phyloP scores from a whole-genome alignment of 495 filamentous ascomycete genomes.

The Neurospora africana region DNA sequence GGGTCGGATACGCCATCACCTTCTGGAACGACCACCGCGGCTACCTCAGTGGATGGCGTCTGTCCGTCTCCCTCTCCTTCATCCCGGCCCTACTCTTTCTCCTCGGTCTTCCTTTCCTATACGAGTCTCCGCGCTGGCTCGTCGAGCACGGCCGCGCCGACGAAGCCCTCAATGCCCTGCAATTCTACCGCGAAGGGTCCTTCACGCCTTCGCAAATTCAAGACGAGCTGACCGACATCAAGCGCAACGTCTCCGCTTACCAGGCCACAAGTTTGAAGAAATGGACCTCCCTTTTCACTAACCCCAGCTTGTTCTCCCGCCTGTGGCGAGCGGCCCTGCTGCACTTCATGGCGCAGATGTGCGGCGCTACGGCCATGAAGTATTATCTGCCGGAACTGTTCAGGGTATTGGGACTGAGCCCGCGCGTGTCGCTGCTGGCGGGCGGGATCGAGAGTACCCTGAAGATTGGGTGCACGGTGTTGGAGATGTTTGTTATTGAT shows the following conservation, averaged over 20 bases:
- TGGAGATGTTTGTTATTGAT: slow-evolving; percentile 43
- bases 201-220: slow-evolving; percentile 25
- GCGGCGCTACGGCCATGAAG: slow-evolving; percentile 45
- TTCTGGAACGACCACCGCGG: slow-evolving; percentile 28
- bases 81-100: slow-evolving; percentile 36
- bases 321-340: slow-evolving; percentile 37
- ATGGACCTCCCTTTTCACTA: slow-evolving; percentile 30
- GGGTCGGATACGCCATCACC: slow-evolving; percentile 35
- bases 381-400: slow-evolving; percentile 44
- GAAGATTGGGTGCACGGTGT: slow-evolving; percentile 39
- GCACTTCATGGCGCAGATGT: slow-evolving; percentile 46
- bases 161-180: slow-evolving; percentile 25
- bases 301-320: slow-evolving; percentile 28
- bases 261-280: slow-evolving; percentile 12
- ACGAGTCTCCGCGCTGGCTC: slow-evolving; percentile 43
- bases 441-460: slow-evolving; percentile 42
- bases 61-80: slow-evolving; percentile 34
- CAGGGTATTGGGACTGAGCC: slow-evolving; percentile 32
- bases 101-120: slow-evolving; percentile 35
- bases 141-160: slow-evolving; percentile 32
- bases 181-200: slow-evolving; percentile 36
- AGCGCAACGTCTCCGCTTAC: slow-evolving; percentile 25
- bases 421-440: slow-evolving; percentile 34
- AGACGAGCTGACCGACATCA: slow-evolving; percentile 27
- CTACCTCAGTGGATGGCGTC: slow-evolving; percentile 32